phyloP scores from a whole-genome alignment of 78 protist genomes.

The Dictyostelium citrinum region DNA sequence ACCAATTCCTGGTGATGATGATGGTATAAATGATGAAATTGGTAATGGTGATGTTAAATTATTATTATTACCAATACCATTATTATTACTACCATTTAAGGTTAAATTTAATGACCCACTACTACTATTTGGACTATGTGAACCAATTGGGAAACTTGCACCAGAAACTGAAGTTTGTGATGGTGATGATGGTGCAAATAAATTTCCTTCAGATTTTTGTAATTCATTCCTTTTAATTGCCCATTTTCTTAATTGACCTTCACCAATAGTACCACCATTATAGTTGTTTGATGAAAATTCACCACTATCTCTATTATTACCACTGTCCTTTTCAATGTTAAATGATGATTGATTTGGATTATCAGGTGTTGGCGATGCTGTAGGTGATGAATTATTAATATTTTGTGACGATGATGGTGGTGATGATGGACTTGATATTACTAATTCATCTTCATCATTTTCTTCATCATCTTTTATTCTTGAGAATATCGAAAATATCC shows the following conservation, averaged over 20 bases:
- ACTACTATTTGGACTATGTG: neutral
- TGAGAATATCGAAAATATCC: constrained; percentile 31
- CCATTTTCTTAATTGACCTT: constrained; percentile 62
- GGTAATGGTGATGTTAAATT: neutral
- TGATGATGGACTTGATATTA: constrained; percentile 10
- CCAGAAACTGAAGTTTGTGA: neutral
- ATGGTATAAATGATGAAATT: neutral
- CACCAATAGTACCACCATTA: constrained; percentile 4
- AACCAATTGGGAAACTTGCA: neutral
- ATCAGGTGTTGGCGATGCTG: constrained; percentile 1
- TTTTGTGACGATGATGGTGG: neutral
- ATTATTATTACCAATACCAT: neutral
- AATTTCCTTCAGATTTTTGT: neutral
- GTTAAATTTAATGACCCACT: neutral
- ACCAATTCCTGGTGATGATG: neutral
- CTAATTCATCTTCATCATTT: constrained; percentile 7
- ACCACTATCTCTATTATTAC: neutral
- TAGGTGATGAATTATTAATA: neutral
- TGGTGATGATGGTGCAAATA: constrained; percentile 20
- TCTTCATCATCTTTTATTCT: constrained; percentile 21
- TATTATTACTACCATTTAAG: neutral
- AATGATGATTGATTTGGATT: neutral
- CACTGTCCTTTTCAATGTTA: neutral
- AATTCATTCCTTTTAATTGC: constrained; percentile 57
- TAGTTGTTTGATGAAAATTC: neutral